phyloP scores from a whole-genome alignment of 2,329 filamentous ascomycete genomes.

The Fusarium sp. region DNA sequence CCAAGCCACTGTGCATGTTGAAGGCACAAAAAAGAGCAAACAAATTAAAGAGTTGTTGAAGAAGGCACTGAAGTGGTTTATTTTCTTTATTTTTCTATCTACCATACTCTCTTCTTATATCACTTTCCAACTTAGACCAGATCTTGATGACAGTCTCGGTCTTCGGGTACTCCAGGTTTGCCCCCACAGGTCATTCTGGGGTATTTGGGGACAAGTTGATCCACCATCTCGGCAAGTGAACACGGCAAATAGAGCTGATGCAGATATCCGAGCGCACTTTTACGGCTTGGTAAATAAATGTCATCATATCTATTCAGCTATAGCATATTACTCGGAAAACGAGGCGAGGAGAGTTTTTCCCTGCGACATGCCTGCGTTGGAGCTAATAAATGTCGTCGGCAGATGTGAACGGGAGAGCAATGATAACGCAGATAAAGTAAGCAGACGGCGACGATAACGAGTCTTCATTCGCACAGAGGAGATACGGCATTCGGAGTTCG shows the following conservation, averaged over 20 bases:
- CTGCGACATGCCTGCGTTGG: conserved; percentile 22
- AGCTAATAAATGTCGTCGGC: conserved; percentile 26
- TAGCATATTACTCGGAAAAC: rapidly evolving
- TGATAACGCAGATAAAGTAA: conserved; percentile 4
- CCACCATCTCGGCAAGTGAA: conserved; percentile 32
- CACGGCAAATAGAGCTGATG: conserved; percentile 24
- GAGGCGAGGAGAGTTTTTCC: conserved; percentile 29
- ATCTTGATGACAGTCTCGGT: conserved; percentile 15
- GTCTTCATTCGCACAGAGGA: not conserved
- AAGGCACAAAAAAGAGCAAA: conserved; percentile 2
- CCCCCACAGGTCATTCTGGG: conserved; percentile 27
- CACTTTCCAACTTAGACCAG: conserved; percentile 22
- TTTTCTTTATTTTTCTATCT: not conserved
- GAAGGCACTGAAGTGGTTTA: not conserved
- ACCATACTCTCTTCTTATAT: conserved; percentile 24
- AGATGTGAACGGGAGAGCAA: conserved; percentile 35
- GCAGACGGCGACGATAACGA: not conserved
- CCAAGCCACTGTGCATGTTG: conserved; percentile 40
- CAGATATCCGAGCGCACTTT: not conserved
- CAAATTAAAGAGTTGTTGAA: conserved; percentile 1
- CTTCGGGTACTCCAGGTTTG: conserved; percentile 17
- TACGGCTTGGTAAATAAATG: not conserved
- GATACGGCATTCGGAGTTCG: not conserved
- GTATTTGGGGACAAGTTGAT: conserved; percentile 18
- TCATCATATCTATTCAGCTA: not conserved